Evolutionary conservation across 306 rosid species (phyloP).

Genomic region (Urtica urens): DNA sequence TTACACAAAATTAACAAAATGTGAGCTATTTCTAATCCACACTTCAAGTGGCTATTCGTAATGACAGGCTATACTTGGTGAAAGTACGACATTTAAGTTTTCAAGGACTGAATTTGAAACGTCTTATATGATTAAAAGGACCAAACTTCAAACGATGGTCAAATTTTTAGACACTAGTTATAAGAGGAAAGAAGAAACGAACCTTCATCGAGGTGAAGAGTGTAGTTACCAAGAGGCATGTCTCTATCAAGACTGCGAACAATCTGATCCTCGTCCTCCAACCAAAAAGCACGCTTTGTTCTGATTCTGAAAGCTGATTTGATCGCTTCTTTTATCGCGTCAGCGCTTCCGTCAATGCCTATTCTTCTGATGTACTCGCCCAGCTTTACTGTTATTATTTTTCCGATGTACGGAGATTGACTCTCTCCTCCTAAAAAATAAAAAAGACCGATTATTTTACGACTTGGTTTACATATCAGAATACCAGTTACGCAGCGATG

Average conservation of each 20-base stretch:
- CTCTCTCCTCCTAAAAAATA: constrained; percentile 52
- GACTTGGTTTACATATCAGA: too few species aligned
- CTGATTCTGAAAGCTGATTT: constrained; percentile 67
- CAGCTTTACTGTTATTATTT: constrained; percentile 74
- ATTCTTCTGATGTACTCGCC: constrained; percentile 67
- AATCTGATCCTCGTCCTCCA: constrained; percentile 74
- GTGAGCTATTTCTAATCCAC: too few species aligned
- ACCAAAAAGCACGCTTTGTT: constrained; percentile 73
- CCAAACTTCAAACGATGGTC: too few species aligned
- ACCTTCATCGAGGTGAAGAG: constrained; percentile 87
- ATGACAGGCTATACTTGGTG: too few species aligned
- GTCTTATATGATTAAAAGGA: too few species aligned
- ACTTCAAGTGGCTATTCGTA: too few species aligned
- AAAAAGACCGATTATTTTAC: too few species aligned
- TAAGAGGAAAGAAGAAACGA: background rate
- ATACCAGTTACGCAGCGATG: too few species aligned
- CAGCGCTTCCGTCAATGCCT: constrained; percentile 68
- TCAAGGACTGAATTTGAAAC: too few species aligned
- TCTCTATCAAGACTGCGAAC: constrained; percentile 74
- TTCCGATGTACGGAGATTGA: constrained; percentile 53
- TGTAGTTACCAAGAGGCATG: constrained; percentile 71
- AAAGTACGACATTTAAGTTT: too few species aligned
- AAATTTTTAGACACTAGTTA: too few species aligned
- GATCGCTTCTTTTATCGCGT: constrained; percentile 72
- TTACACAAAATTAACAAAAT: too few species aligned